A percentile compares a stretch with the other conserved stretches of the same genome.
Evolutionary conservation across 2,329 filamentous ascomycete genomes (phyloP).

Genomic region (Colletotrichum tabaci): DNA sequence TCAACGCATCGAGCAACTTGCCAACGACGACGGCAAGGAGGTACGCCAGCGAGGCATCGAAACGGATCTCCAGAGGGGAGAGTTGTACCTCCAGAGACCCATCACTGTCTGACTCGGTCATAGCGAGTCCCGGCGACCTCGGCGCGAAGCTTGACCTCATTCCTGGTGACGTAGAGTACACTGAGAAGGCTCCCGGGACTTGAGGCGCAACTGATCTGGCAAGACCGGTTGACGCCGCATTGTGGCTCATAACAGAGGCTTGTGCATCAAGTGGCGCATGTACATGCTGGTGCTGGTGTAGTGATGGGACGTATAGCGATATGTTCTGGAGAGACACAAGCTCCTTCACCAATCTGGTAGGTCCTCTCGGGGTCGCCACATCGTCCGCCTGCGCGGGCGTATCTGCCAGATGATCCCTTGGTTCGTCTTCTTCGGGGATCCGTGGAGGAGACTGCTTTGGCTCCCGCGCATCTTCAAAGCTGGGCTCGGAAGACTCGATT

Average conservation of each 20-base stretch:
- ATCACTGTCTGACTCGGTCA: slow-evolving; percentile 40
- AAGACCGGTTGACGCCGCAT: slow-evolving; percentile 49
- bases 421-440: neutral
- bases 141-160: slow-evolving; percentile 29
- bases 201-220: slow-evolving; percentile 62
- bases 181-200: slow-evolving; percentile 74
- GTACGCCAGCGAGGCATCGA: slow-evolving; percentile 71
- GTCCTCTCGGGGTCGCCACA: slow-evolving; percentile 65
- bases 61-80: slow-evolving; percentile 67
- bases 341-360: slow-evolving; percentile 70
- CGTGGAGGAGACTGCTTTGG: neutral
- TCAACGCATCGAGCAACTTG: slow-evolving; percentile 64
- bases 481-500: slow-evolving; percentile 39
- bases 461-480: neutral
- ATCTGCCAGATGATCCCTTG: neutral
- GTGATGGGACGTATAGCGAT: slow-evolving; percentile 69
- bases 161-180: slow-evolving; percentile 50
- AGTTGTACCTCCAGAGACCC: slow-evolving; percentile 65
- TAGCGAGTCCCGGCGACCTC: slow-evolving; percentile 7
- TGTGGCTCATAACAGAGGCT: slow-evolving; percentile 48
- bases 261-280: slow-evolving; percentile 52
- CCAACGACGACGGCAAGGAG: slow-evolving; percentile 66
- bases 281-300: slow-evolving; percentile 62
- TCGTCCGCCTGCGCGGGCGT: slow-evolving; percentile 53
- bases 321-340: slow-evolving; percentile 65